Conservation (phyloP, 208 protist species). For the Acanthamoeba culbertsoni region DNA sequence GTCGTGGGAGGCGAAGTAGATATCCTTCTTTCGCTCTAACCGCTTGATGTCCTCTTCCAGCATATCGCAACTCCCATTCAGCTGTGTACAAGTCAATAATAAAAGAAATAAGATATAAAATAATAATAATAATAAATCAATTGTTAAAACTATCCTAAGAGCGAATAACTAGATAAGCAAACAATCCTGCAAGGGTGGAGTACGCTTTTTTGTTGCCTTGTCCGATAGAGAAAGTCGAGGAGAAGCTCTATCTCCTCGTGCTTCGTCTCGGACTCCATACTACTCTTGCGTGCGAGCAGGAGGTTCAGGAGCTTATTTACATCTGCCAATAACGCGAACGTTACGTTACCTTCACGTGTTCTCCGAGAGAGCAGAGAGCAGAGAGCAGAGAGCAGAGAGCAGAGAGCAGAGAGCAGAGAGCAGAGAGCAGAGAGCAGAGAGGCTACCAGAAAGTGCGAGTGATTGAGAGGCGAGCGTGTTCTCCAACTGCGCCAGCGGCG, state of each 20-base stretch:
- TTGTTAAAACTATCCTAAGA: no score
- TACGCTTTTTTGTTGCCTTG: slow-evolving; percentile 34
- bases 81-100: background rate
- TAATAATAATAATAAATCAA: no score
- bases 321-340: no score
- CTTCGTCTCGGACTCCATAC: background rate
- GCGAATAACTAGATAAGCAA: no score
- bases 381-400: no score
- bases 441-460: background rate
- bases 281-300: background rate
- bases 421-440: background rate
- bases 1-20: background rate
- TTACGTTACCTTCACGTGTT: no score
- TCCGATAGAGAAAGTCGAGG: slow-evolving; percentile 16
- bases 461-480: background rate
- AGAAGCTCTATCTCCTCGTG: slow-evolving; percentile 33
- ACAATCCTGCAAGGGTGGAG: no score
- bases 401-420: background rate
- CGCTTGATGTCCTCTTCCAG: slow-evolving; percentile 10
- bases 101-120: no score
- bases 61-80: slow-evolving; percentile 53
- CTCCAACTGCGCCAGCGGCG: background rate
- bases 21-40: background rate
- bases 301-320: background rate
- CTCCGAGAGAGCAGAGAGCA: no score